Evolutionary conservation across 768 basidiomycete genomes (phyloP).

Genomic region (Boletus sp.): DNA sequence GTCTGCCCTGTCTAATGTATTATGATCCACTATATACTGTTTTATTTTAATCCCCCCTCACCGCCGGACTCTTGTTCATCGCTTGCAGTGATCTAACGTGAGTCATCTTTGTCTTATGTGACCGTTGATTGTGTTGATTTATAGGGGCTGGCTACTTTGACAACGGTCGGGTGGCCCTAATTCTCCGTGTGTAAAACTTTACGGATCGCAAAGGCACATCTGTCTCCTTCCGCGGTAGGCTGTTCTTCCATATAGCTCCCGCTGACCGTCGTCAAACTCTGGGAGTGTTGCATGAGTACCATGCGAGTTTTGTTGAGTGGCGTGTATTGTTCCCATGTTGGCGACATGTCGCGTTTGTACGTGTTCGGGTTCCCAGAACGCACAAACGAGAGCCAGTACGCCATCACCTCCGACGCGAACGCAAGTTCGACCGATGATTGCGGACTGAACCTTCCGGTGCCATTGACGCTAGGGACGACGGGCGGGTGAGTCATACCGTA

Average conservation of each 20-base stretch:
- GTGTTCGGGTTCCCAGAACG: conserved; percentile 54
- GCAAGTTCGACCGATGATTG: conserved; percentile 44
- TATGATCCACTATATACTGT: background rate
- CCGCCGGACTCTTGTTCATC: background rate
- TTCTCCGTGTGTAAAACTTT: conserved; percentile 35
- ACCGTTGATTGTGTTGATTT: background rate
- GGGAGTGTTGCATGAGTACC: conserved; percentile 41
- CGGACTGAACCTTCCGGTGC: conserved; percentile 47
- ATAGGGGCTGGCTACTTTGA: background rate
- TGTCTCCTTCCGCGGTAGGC: conserved; percentile 32
- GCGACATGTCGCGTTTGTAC: conserved; percentile 49
- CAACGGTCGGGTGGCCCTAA: conserved; percentile 17
- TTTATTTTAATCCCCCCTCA: background rate
- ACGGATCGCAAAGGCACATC: conserved; percentile 38
- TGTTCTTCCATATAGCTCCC: conserved; percentile 43
- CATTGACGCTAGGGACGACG: conserved; percentile 40
- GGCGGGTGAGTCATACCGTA: conserved; percentile 15
- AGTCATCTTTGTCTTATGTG: background rate
- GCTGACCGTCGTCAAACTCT: conserved; percentile 29
- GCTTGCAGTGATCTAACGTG: background rate
- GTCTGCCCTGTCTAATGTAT: background rate
- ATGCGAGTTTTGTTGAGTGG: conserved; percentile 35
- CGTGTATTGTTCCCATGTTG: conserved; percentile 45
- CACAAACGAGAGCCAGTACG: conserved; percentile 66
- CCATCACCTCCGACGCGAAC: conserved; percentile 58